Evolutionary conservation across 2,329 filamentous ascomycete species (phyloP).

Genomic region (Aspergillus sclerotialis): DNA sequence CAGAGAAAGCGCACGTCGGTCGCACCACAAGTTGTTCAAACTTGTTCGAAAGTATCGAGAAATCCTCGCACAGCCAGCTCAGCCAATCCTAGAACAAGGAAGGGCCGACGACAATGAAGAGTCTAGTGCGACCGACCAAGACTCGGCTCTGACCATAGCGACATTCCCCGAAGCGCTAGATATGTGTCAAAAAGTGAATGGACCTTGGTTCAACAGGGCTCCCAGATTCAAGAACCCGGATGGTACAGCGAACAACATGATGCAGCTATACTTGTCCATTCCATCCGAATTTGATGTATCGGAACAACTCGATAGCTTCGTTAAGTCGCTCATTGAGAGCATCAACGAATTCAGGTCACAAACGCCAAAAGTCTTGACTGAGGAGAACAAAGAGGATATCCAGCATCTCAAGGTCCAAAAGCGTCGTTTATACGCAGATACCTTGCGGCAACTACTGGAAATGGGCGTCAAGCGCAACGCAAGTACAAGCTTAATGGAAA

Average conservation of each 20-base stretch:
- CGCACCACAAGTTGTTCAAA: constrained; percentile 86
- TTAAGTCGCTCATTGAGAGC: constrained; percentile 59
- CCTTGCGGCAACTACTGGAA: constrained; percentile 68
- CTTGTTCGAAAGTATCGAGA: constrained; percentile 83
- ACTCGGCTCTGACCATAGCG: constrained; percentile 9
- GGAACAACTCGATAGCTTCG: constrained; percentile 58
- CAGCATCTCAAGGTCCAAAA: constrained; percentile 90
- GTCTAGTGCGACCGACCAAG: constrained; percentile 11
- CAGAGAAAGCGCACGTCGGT: constrained; percentile 79
- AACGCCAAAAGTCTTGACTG: constrained; percentile 71
- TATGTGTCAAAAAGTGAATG: constrained; percentile 21
- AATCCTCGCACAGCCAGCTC: constrained; percentile 69
- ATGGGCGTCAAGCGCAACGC: constrained; percentile 90
- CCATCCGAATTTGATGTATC: constrained; percentile 50
- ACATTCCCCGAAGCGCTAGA: constrained; percentile 24
- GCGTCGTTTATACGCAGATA: constrained; percentile 82
- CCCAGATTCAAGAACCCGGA: constrained; percentile 63
- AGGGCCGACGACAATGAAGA: constrained; percentile 28
- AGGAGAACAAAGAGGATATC: constrained; percentile 76
- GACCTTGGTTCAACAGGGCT: constrained; percentile 42
- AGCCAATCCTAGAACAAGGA: constrained; percentile 43
- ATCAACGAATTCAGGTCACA: constrained; percentile 72
- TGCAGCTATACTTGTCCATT: constrained; percentile 50
- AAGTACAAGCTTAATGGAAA: constrained; percentile 62
- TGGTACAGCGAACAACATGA: constrained; percentile 69